Evolutionary conservation across 1,284 basidiomycete species (phyloP).

Genomic region (Boletus semigastroideus): DNA sequence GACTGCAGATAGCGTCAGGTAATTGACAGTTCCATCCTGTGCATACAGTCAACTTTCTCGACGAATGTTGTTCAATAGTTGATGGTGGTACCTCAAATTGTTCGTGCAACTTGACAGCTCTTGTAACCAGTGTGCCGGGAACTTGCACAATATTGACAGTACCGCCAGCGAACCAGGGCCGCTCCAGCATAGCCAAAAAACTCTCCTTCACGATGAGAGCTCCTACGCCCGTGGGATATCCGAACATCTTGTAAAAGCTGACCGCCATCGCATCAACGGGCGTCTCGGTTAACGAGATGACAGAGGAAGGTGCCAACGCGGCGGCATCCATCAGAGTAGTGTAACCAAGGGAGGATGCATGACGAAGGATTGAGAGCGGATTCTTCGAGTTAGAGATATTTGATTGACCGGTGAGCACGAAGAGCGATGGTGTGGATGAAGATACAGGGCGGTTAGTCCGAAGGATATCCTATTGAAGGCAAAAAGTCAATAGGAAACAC

Average conservation of each 20-base stretch:
- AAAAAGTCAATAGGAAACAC: slow-evolving; percentile 5
- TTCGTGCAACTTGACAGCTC: slow-evolving; percentile 59
- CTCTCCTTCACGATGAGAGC: slow-evolving; percentile 73
- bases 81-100: slow-evolving; percentile 66
- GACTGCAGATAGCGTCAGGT: slow-evolving; percentile 69
- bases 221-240: slow-evolving; percentile 83
- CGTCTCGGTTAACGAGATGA: slow-evolving; percentile 60
- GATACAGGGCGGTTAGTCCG: slow-evolving; percentile 42
- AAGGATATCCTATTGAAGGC: slow-evolving; percentile 40
- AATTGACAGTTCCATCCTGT: slow-evolving; percentile 83
- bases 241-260: slow-evolving; percentile 89
- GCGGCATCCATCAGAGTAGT: slow-evolving; percentile 76
- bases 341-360: slow-evolving; percentile 69
- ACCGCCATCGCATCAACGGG: slow-evolving; percentile 79
- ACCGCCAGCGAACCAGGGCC: slow-evolving; percentile 85
- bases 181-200: slow-evolving; percentile 56
- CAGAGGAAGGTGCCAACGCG: slow-evolving; percentile 71
- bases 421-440: slow-evolving; percentile 52
- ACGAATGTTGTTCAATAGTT: no score
- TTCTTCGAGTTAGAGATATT: slow-evolving; percentile 74
- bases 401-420: slow-evolving; percentile 76
- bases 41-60: slow-evolving; percentile 12
- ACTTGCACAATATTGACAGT: slow-evolving; percentile 81
- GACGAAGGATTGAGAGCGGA: slow-evolving; percentile 52
- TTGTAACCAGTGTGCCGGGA: slow-evolving; percentile 65